Conservation (phyloP, 352 stramenopile species). For the Globisporangium recalcitrans region DNA sequence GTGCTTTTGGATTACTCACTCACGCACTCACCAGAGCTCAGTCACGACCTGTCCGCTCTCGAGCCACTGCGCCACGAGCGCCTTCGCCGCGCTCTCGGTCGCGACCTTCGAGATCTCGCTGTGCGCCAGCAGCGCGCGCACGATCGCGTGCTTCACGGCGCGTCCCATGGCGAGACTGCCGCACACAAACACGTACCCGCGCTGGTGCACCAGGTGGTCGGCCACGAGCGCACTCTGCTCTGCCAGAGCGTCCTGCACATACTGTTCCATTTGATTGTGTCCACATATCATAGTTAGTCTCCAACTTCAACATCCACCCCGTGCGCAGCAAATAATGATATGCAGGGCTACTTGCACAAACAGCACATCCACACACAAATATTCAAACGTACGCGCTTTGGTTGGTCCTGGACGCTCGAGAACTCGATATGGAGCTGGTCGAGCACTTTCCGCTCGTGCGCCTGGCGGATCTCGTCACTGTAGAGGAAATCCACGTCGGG, state of each 20-base stretch:
- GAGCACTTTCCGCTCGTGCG: slow-evolving; percentile 35
- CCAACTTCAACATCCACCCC: background rate
- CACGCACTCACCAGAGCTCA: slow-evolving; percentile 59
- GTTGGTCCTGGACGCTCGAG: slow-evolving; percentile 29
- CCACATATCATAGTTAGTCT: background rate
- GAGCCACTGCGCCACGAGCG: slow-evolving; percentile 41
- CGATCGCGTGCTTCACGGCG: slow-evolving; percentile 63
- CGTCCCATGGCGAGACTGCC: slow-evolving; percentile 76
- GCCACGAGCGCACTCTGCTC: slow-evolving; percentile 54
- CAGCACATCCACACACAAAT: background rate
- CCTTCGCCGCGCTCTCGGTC: slow-evolving; percentile 37
- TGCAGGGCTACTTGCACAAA: background rate
- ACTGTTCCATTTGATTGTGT: slow-evolving; percentile 27
- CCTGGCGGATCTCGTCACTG: slow-evolving; percentile 47
- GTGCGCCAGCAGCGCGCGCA: slow-evolving; percentile 40
- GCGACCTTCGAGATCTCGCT: slow-evolving; percentile 24
- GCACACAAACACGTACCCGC: slow-evolving; percentile 72
- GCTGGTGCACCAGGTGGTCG: slow-evolving; percentile 43
- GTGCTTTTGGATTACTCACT: background rate
- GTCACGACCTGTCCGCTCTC: slow-evolving; percentile 45
- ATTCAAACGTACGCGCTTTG: slow-evolving; percentile 41
- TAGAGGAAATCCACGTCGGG: slow-evolving; percentile 69
- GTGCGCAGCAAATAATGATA: background rate
- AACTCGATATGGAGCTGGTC: slow-evolving; percentile 56
- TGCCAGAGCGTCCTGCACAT: slow-evolving; percentile 65